Conservation (phyloP, 1,284 basidiomycete species). For the Pseudomicrostroma phylloplanum region DNA sequence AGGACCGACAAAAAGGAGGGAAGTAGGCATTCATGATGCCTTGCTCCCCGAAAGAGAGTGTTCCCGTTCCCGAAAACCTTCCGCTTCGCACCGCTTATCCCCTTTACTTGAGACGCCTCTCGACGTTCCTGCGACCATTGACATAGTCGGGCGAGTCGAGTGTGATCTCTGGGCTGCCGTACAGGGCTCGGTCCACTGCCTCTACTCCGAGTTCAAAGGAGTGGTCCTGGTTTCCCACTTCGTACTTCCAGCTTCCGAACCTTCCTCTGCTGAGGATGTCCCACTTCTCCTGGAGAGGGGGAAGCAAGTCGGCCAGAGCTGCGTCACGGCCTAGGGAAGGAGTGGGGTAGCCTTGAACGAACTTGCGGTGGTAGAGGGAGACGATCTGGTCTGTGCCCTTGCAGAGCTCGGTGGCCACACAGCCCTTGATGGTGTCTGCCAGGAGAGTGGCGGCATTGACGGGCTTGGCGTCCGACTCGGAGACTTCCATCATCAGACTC, state of each 20-base stretch:
- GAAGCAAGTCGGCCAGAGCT: slow-evolving; percentile 54
- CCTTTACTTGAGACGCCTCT: slow-evolving; percentile 45
- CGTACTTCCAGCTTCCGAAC: slow-evolving; percentile 58
- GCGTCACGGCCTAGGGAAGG: slow-evolving; percentile 55
- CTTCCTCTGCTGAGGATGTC: slow-evolving; percentile 55
- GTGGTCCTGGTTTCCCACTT: slow-evolving; percentile 57
- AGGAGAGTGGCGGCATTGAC: slow-evolving; percentile 55
- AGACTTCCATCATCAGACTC: slow-evolving; percentile 56
- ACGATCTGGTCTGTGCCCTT: slow-evolving; percentile 56
- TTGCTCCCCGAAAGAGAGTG: too few relatives aligned
- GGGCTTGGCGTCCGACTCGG: slow-evolving; percentile 55
- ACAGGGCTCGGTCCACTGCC: slow-evolving; percentile 55
- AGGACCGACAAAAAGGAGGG: too few relatives aligned
- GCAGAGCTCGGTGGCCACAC: slow-evolving; percentile 55
- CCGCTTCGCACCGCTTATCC: not conserved
- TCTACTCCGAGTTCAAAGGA: slow-evolving; percentile 57
- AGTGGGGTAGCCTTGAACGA: slow-evolving; percentile 55
- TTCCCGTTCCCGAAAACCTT: too few relatives aligned
- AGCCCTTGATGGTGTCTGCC: slow-evolving; percentile 55
- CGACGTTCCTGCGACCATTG: slow-evolving; percentile 54
- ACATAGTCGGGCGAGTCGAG: slow-evolving; percentile 54
- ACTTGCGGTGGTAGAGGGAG: slow-evolving; percentile 56
- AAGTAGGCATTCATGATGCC: too few relatives aligned
- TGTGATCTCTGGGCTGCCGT: slow-evolving; percentile 55
- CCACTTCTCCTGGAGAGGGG: slow-evolving; percentile 52